Conservation (phyloP, 257 asterid genomes). For the Jaltomata sinuosa region DNA sequence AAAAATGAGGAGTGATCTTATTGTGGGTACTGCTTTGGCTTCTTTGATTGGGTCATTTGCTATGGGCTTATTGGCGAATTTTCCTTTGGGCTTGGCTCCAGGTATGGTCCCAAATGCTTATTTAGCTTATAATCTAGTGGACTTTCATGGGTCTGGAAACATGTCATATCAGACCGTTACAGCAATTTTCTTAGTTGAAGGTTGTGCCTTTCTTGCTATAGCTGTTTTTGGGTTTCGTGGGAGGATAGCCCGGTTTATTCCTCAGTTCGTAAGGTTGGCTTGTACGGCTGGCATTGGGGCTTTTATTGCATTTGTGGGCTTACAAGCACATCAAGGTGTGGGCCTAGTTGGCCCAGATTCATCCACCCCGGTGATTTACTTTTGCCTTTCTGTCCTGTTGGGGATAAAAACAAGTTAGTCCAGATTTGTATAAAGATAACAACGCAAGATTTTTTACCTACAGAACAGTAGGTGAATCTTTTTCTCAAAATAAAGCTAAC, state of each 20-base stretch:
- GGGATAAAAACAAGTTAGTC: no score
- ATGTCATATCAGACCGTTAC: slow-evolving; percentile 51
- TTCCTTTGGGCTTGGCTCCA: slow-evolving; percentile 67
- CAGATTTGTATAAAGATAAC: no score
- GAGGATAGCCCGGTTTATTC: slow-evolving; percentile 46
- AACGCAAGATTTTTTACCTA: neutral
- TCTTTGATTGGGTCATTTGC: slow-evolving; percentile 49
- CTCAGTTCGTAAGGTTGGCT: slow-evolving; percentile 38
- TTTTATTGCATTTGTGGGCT: slow-evolving; percentile 58
- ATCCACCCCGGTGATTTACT: slow-evolving; percentile 34
- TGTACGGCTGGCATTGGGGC: slow-evolving; percentile 59
- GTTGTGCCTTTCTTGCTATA: slow-evolving; percentile 52
- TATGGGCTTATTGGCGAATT: slow-evolving; percentile 64
- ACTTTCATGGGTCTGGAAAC: no score
- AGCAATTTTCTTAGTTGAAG: slow-evolving; percentile 54
- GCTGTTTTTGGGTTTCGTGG: no score
- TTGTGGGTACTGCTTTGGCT: slow-evolving; percentile 53
- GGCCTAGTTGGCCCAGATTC: slow-evolving; percentile 9
- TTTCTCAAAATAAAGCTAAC: no score
- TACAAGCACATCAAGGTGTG: slow-evolving; percentile 49
- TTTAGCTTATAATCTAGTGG: slow-evolving; percentile 61
- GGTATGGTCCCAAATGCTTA: slow-evolving; percentile 75
- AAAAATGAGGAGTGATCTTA: slow-evolving; percentile 44
- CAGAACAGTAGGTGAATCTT: no score
- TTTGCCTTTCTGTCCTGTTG: no score